Percentiles rank a stretch among this genome's conserved stretches.
Evolutionary conservation across 148 eudicot species (phyloP).

Genomic region (Diospyros kaki): DNA sequence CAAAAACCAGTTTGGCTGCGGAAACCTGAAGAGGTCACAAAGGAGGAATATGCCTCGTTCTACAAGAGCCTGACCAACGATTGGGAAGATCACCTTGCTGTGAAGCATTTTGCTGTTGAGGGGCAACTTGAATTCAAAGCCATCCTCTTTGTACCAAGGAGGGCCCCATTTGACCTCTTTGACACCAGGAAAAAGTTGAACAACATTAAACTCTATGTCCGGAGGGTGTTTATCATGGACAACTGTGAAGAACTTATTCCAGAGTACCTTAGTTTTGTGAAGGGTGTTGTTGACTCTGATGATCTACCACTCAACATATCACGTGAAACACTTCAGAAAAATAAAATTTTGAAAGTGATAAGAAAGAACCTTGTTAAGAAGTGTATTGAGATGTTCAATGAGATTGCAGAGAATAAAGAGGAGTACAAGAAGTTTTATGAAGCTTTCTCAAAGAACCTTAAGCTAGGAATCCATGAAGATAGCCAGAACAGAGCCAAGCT

Average conservation of each 20-base stretch:
- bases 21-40: slow-evolving; percentile 27
- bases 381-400: too few species aligned
- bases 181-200: slow-evolving; percentile 22
- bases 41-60: slow-evolving; percentile 26
- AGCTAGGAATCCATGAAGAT: too few species aligned
- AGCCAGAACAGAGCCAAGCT: too few species aligned
- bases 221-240: slow-evolving; percentile 24
- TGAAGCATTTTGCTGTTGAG: slow-evolving; percentile 25
- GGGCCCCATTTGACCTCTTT: slow-evolving; percentile 25
- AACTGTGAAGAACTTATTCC: slow-evolving; percentile 27
- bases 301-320: slow-evolving; percentile 28
- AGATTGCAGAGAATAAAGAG: too few species aligned
- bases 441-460: too few species aligned
- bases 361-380: slow-evolving; percentile 25
- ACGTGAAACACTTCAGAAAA: slow-evolving; percentile 25
- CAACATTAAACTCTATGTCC: slow-evolving; percentile 26
- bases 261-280: slow-evolving; percentile 23
- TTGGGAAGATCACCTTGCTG: slow-evolving; percentile 25
- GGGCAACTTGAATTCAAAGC: slow-evolving; percentile 27
- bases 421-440: too few species aligned
- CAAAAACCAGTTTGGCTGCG: slow-evolving; percentile 32
- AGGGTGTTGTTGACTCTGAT: slow-evolving; percentile 27
- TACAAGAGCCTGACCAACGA: slow-evolving; percentile 28
- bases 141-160: slow-evolving; percentile 22
- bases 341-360: slow-evolving; percentile 26